Evolutionary conservation across 2,329 filamentous ascomycete genomes (phyloP).

Genomic region (Calonectria pauciramosa): DNA sequence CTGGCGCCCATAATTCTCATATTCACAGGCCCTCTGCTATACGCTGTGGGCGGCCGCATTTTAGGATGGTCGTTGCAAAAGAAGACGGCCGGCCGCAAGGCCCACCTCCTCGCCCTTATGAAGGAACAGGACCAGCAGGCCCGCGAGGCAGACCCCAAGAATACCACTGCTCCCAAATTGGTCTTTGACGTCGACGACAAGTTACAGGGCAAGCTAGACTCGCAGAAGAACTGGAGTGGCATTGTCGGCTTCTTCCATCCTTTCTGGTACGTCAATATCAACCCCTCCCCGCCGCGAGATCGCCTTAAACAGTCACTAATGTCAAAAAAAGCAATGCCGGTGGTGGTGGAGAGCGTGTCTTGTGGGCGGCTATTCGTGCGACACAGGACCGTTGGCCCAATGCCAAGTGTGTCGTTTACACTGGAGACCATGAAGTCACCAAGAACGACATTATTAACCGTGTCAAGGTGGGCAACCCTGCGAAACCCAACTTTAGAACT

Average conservation of each 20-base stretch:
- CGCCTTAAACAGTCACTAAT: conserved; percentile 26
- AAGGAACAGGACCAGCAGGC: conserved; percentile 60
- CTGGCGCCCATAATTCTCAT: conserved; percentile 35
- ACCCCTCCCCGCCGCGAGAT: neutral
- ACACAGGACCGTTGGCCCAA: conserved; percentile 91
- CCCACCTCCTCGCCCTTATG: conserved; percentile 68
- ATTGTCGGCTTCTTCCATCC: conserved; percentile 98
- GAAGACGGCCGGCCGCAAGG: conserved; percentile 73
- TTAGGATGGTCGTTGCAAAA: conserved; percentile 74
- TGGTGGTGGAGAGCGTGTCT: conserved; percentile 93
- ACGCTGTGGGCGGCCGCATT: conserved; percentile 54
- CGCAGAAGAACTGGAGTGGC: conserved; percentile 78
- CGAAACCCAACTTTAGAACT: neutral
- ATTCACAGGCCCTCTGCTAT: conserved; percentile 44
- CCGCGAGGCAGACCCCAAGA: conserved; percentile 50
- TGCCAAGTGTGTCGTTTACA: conserved; percentile 93
- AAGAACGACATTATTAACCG: conserved; percentile 84
- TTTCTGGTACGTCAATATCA: conserved; percentile 78
- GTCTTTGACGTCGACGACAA: conserved; percentile 61
- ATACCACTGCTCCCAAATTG: conserved; percentile 70
- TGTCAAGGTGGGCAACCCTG: conserved; percentile 71
- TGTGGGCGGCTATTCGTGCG: conserved; percentile 95
- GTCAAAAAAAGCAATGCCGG: conserved; percentile 81
- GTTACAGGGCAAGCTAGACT: conserved; percentile 46
- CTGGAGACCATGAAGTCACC: conserved; percentile 90